Evolutionary conservation across 129 eudicot species (phyloP).

Genomic region (Rutidosis leptorrhynchoides): DNA sequence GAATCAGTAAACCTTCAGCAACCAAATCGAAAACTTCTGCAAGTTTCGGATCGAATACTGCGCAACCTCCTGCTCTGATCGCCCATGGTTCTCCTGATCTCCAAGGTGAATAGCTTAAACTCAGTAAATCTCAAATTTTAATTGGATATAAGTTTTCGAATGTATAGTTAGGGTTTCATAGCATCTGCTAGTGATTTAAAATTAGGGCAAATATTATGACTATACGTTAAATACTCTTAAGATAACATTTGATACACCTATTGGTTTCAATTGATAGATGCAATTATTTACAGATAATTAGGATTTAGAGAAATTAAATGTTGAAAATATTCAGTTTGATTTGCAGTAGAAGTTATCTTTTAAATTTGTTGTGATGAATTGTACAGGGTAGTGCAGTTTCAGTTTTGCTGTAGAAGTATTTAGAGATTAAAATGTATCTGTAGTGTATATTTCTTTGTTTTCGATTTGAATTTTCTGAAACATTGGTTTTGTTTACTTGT

Average conservation of each 20-base stretch:
- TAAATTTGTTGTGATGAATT: background rate
- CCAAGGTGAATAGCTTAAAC: slow-evolving; percentile 38
- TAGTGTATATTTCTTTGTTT: background rate
- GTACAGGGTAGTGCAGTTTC: background rate
- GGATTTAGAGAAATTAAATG: background rate
- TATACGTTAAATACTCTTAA: slow-evolving; percentile 1
- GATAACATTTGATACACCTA: background rate
- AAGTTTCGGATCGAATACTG: slow-evolving; percentile 38
- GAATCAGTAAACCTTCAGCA: slow-evolving; percentile 34
- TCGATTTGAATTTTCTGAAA: background rate
- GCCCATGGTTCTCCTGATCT: slow-evolving; percentile 60
- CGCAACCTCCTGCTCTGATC: slow-evolving; percentile 68
- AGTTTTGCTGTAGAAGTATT: background rate
- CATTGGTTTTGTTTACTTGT: background rate
- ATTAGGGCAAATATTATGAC: slow-evolving; percentile 16
- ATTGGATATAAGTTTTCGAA: background rate
- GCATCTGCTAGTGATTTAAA: background rate
- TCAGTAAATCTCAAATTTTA: background rate
- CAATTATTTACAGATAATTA: background rate
- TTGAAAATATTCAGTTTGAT: background rate
- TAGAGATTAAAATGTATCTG: background rate
- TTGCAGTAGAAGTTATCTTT: background rate
- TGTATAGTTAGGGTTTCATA: slow-evolving; percentile 5
- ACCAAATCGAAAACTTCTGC: slow-evolving; percentile 37
- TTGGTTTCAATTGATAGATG: background rate